A percentile compares a stretch with the other conserved stretches of the same genome.
Conservation (phyloP, 768 basidiomycete genomes). For the Myochromella boudieri region DNA sequence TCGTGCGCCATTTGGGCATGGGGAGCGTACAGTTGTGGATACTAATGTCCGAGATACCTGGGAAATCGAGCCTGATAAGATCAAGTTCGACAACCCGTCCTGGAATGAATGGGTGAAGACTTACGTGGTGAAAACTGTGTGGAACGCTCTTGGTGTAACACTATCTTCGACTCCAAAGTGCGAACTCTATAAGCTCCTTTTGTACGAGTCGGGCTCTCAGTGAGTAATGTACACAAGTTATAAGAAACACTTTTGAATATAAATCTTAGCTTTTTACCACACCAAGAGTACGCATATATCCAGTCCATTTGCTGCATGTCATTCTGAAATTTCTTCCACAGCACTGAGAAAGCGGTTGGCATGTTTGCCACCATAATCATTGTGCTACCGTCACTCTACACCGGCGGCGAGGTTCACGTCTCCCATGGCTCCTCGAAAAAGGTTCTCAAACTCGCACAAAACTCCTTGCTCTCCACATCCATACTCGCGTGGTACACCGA, state of each 20-base stretch:
- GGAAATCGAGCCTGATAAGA: constrained; percentile 28
- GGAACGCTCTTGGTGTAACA: constrained; percentile 35
- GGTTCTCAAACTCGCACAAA: constrained; percentile 33
- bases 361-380: constrained; percentile 55
- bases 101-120: constrained; percentile 37
- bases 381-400: constrained; percentile 44
- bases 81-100: constrained; percentile 38
- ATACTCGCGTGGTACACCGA: constrained; percentile 55
- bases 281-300: constrained; percentile 39
- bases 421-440: constrained; percentile 33
- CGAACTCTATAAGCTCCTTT: constrained; percentile 46
- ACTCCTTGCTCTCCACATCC: constrained; percentile 31
- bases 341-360: constrained; percentile 44
- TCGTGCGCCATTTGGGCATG: not conserved
- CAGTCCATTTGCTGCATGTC: not conserved
- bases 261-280: constrained; percentile 40
- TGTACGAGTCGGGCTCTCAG: constrained; percentile 51
- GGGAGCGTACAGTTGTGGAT: not conserved
- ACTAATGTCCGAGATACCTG: not conserved
- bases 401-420: constrained; percentile 45
- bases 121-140: constrained; percentile 29
- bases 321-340: constrained; percentile 15
- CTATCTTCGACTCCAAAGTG: constrained; percentile 31
- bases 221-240: constrained; percentile 23
- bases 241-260: not conserved